Percentiles rank a stretch among this genome's conserved stretches.
phyloP scores from a whole-genome alignment of 106 monocot species.

The Platanthera guangdongensis region DNA sequence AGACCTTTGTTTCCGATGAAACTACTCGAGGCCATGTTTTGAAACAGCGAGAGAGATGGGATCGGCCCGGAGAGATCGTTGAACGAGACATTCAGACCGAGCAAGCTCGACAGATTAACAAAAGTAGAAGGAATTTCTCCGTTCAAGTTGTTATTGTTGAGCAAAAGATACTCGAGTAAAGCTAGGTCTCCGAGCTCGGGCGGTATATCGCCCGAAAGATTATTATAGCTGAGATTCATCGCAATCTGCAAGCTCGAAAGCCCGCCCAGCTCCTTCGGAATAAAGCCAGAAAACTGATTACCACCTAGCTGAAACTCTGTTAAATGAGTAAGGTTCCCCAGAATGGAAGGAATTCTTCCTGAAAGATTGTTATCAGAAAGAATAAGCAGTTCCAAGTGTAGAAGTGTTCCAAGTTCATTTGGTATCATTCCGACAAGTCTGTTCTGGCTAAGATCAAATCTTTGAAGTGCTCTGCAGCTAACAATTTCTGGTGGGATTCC shows the following conservation, averaged over 20 bases:
- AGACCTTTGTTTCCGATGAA: conserved; percentile 77
- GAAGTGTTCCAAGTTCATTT: conserved; percentile 53
- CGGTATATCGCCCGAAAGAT: conserved; percentile 68
- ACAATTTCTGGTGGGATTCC: conserved; percentile 52
- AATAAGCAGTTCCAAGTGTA: conserved; percentile 61
- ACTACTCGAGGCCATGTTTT: conserved; percentile 53
- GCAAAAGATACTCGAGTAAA: conserved; percentile 55
- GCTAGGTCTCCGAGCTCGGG: conserved; percentile 73
- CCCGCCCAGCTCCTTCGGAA: conserved; percentile 66
- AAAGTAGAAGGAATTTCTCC: conserved; percentile 83
- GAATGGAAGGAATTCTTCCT: conserved; percentile 55
- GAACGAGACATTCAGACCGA: conserved; percentile 74
- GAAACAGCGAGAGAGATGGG: conserved; percentile 45
- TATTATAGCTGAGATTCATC: conserved; percentile 86
- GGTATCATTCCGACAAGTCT: conserved; percentile 46
- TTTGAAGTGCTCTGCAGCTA: conserved; percentile 65
- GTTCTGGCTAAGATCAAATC: conserved; percentile 87
- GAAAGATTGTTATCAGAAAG: conserved; percentile 72
- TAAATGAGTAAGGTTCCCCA: conserved; percentile 70
- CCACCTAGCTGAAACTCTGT: conserved; percentile 86
- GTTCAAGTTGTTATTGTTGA: conserved; percentile 68
- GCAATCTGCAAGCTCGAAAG: conserved; percentile 84
- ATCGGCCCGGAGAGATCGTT: conserved; percentile 78
- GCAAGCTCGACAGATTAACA: conserved; percentile 67
- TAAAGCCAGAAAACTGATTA: conserved; percentile 60